Evolutionary conservation across 2,329 filamentous ascomycete species (phyloP).

Genomic region (Acrocalymma vagum): DNA sequence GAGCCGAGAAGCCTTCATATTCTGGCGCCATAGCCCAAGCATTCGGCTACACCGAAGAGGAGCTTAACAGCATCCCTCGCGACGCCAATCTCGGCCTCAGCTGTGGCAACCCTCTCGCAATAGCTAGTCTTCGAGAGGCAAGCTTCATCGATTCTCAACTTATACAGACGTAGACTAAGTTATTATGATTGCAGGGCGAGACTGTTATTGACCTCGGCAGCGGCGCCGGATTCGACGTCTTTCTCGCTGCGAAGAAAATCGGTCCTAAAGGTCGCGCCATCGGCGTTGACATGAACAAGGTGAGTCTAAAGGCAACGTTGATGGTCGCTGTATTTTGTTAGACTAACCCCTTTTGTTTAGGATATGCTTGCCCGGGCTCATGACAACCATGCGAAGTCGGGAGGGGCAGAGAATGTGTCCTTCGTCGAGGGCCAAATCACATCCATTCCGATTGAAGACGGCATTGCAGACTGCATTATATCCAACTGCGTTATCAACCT

Average conservation of each 20-base stretch:
- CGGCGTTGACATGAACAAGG: conserved; percentile 69
- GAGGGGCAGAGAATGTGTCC: too few relatives aligned
- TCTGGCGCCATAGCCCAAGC: conserved; percentile 16
- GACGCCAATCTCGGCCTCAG: conserved; percentile 63
- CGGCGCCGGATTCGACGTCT: conserved; percentile 67
- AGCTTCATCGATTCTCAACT: too few relatives aligned
- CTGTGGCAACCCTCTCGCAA: conserved; percentile 63
- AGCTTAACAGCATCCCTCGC: conserved; percentile 56
- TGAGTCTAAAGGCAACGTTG: conserved; percentile 24
- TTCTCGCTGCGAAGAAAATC: conserved; percentile 62
- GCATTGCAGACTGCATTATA: conserved; percentile 64
- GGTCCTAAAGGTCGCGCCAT: conserved; percentile 59
- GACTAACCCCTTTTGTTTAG: too few relatives aligned
- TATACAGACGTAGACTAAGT: too few relatives aligned
- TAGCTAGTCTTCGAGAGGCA: conserved; percentile 59
- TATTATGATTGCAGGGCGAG: too few relatives aligned
- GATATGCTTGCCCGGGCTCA: conserved; percentile 64
- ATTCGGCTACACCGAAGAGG: conserved; percentile 47
- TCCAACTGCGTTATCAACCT: conserved; percentile 63
- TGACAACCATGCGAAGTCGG: conserved; percentile 53
- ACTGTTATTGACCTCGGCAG: conserved; percentile 66
- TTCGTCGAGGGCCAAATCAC: conserved; percentile 65
- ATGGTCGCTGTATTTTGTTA: neutral
- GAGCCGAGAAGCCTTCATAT: neutral
- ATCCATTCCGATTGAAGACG: conserved; percentile 55